Evolutionary conservation across 2,329 filamentous ascomycete species (phyloP).

Genomic region (Verticillium klebahnii): DNA sequence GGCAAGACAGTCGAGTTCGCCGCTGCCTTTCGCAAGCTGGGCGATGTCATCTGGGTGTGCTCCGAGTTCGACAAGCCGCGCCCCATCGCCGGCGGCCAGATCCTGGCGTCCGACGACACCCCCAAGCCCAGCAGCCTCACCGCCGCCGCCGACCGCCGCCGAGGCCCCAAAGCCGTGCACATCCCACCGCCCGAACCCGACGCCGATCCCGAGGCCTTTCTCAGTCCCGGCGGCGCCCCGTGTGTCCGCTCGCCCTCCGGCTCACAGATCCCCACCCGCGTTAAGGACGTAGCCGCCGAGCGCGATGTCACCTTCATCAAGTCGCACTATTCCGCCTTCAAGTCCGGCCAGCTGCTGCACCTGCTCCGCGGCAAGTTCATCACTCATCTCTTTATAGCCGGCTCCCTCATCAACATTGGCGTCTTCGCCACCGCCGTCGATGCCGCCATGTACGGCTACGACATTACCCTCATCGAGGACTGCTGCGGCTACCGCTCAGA

Average conservation of each 20-base stretch:
- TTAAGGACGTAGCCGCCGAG: conserved; percentile 39
- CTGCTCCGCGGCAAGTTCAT: conserved; percentile 81
- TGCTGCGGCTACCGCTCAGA: conserved; percentile 78
- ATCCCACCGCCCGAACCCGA: conserved; percentile 17
- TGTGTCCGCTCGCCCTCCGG: conserved; percentile 45
- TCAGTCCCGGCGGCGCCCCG: conserved; percentile 33
- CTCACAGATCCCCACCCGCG: conserved; percentile 35
- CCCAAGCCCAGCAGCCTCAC: conserved; percentile 9
- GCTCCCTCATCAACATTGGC: conserved; percentile 79
- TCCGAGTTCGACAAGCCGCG: conserved; percentile 66
- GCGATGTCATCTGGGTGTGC: conserved; percentile 78
- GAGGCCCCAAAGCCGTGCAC: background rate
- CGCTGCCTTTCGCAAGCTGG: conserved; percentile 66
- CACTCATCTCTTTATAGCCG: conserved; percentile 85
- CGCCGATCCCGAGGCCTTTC: conserved; percentile 37
- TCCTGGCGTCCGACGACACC: conserved; percentile 35
- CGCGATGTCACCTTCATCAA: conserved; percentile 57
- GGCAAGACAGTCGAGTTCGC: conserved; percentile 63
- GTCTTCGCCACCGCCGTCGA: conserved; percentile 90
- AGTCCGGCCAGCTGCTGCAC: conserved; percentile 66
- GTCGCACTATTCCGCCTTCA: conserved; percentile 84
- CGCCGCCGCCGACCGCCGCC: conserved; percentile 9
- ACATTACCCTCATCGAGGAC: conserved; percentile 83
- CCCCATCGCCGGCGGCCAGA: conserved; percentile 47
- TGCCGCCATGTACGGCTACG: conserved; percentile 79